Evolutionary conservation across 768 basidiomycete genomes (phyloP).

Genomic region (Artomyces pyxidatus): DNA sequence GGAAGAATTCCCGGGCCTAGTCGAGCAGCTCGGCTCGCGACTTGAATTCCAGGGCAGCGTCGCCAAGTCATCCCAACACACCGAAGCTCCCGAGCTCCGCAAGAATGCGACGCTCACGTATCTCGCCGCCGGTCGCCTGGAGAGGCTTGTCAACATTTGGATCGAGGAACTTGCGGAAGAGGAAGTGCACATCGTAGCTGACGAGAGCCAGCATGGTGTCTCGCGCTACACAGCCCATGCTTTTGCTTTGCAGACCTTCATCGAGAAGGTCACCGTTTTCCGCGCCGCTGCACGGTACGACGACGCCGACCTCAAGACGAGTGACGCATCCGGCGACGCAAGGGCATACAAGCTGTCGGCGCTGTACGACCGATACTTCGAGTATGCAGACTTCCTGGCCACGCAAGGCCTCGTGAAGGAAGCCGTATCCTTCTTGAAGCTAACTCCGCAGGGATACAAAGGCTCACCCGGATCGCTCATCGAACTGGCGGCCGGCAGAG

Average conservation of each 20-base stretch:
- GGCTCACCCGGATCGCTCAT: constrained; percentile 38
- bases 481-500: constrained; percentile 36
- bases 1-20: constrained; percentile 81
- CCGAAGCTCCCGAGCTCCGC: constrained; percentile 46
- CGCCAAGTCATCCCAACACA: constrained; percentile 39
- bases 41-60: constrained; percentile 80
- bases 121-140: constrained; percentile 82
- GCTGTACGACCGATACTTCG: constrained; percentile 90
- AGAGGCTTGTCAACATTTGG: constrained; percentile 88
- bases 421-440: constrained; percentile 68
- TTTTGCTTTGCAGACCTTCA: constrained; percentile 82
- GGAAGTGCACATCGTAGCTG: constrained; percentile 45
- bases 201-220: constrained; percentile 31
- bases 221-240: constrained; percentile 76
- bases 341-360: constrained; percentile 76
- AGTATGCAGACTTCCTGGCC: constrained; percentile 90
- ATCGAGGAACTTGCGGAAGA: constrained; percentile 84
- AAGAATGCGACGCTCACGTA: constrained; percentile 92
- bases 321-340: constrained; percentile 27
- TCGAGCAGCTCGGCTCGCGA: constrained; percentile 86
- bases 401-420: constrained; percentile 84
- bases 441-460: constrained; percentile 74
- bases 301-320: constrained; percentile 55
- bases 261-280: constrained; percentile 97
- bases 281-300: constrained; percentile 75